Base-by-base conservation (phyloP, 2,329 filamentous ascomycete genomes). In the Huntiella bhutanensis region DNA sequence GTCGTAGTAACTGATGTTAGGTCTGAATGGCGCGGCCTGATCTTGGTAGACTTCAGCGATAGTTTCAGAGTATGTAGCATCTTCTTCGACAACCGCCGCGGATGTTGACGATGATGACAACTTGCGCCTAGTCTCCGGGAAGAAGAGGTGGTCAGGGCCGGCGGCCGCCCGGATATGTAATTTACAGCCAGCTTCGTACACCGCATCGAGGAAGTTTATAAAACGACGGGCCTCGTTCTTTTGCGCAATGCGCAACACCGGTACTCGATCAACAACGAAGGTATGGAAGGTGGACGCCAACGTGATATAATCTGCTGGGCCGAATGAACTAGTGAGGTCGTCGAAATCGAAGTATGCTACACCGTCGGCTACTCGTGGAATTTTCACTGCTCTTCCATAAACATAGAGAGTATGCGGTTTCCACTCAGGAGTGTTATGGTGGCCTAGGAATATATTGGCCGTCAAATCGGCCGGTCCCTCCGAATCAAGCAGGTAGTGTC, bases 221-320 rank as follows among this genome's bases (percentile, higher is more conserved):
- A 91, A 77, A 8, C 83, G 71, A 4, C 82, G 68, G 1, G 83
- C 83, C 62, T 88, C 82, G 57, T 87, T 88, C 60, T 86, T 88
- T 58, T 78, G 76, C 1, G 74, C 61, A 2, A 78, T 59, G 0
- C 73, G 77, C 10, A 91, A 63, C 12, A 80, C 57, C 0, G 83
- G 82, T 1, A 88, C 68, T 15, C 75, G 62, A 53, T 80, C 78
- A 41, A 88, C 65, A 56, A 88, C 74, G 51, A 88, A 70, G 0
- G 82, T 87, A 59, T 87, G 81, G 58, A 79, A 88, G 12, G 73
- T 80, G 1, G 81, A 86, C 1, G 82, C 81, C 57, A 91, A 71
- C 1, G 80, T 81, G 46, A 87, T 81, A 60, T 87, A 91, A 62
- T 91, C 83, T 22, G 83, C 83, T 1, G 82, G 82, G 0, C 83